These are phyloP conservation scores for Caryopteris hybrid DNA, from an alignment of 305 asterid species.

Conservation along the genomic window DNA sequence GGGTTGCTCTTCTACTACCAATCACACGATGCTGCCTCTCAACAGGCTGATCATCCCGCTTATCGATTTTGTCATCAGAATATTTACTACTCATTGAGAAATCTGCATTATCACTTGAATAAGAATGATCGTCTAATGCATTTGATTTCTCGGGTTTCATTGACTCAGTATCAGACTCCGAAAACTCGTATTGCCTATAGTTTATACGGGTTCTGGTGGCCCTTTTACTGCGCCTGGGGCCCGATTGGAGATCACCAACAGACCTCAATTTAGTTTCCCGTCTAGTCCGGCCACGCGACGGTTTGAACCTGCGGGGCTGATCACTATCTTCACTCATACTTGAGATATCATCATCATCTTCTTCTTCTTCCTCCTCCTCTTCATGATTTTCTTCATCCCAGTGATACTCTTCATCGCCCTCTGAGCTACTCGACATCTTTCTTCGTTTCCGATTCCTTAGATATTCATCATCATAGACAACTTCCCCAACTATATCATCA, in stretches of 20 bases:
- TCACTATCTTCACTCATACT: slow-evolving; percentile 77
- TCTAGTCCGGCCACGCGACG: slow-evolving; percentile 63
- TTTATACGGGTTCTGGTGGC: slow-evolving; percentile 70
- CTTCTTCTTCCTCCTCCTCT: slow-evolving; percentile 88
- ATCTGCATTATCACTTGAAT: slow-evolving; percentile 48
- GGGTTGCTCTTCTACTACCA: slow-evolving; percentile 76
- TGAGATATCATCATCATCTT: slow-evolving; percentile 44
- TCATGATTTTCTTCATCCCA: slow-evolving; percentile 76
- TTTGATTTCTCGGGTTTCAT: slow-evolving; percentile 48
- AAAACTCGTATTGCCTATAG: slow-evolving; percentile 68
- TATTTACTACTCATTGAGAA: slow-evolving; percentile 15
- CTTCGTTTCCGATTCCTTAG: slow-evolving; percentile 55
- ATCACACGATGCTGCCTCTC: neutral
- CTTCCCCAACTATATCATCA: slow-evolving; percentile 98
- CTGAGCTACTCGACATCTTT: slow-evolving; percentile 78
- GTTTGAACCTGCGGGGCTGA: slow-evolving; percentile 37
- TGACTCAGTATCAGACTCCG: slow-evolving; percentile 78
- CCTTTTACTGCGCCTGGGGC: slow-evolving; percentile 92
- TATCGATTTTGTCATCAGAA: slow-evolving; percentile 12
- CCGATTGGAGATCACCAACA: slow-evolving; percentile 60
- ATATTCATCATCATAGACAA: slow-evolving; percentile 89
- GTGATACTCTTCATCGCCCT: slow-evolving; percentile 86
- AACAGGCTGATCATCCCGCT: neutral
- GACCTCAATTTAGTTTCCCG: slow-evolving; percentile 72
- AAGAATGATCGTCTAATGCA: slow-evolving; percentile 36